Percentiles rank a stretch among this genome's conserved stretches.
Evolutionary conservation across 371 early-diverging fungal genomes (phyloP).

Genomic region (Coemansia sp.): DNA sequence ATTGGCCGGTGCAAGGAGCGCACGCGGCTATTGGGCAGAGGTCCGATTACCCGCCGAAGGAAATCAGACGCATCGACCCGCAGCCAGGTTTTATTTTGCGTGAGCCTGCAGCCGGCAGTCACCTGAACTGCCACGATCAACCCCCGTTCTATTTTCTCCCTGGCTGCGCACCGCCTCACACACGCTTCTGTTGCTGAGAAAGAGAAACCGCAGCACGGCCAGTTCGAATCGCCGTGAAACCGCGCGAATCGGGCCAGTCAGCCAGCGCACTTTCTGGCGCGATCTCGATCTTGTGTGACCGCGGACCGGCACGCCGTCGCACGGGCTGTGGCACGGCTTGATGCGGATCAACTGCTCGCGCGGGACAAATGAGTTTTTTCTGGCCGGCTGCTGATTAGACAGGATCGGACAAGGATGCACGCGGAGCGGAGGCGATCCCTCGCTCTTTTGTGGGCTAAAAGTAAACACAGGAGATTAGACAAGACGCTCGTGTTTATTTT

Average conservation of each 20-base stretch:
- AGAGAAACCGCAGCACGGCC: no score
- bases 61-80: constrained; percentile 5
- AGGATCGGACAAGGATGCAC: constrained; percentile 10
- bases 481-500: background rate
- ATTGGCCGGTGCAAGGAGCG: constrained; percentile 12
- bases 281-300: no score
- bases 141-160: background rate
- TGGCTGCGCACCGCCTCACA: no score
- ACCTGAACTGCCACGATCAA: constrained; percentile 7
- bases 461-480: constrained; percentile 8
- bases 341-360: background rate
- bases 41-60: background rate
- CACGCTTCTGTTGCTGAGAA: no score
- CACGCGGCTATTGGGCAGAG: background rate
- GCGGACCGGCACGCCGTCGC: background rate
- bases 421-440: constrained; percentile 10
- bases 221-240: no score
- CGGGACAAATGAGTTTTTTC: background rate
- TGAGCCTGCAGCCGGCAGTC: background rate
- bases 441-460: background rate
- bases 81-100: no score
- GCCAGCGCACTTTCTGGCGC: no score
- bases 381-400: background rate
- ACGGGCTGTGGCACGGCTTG: background rate
- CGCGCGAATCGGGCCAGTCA: no score